Percentiles rank a stretch among this genome's conserved stretches.
These are phyloP conservation scores for Rosa multiflora DNA, from an alignment of 306 rosid species.

Conservation along the genomic window DNA sequence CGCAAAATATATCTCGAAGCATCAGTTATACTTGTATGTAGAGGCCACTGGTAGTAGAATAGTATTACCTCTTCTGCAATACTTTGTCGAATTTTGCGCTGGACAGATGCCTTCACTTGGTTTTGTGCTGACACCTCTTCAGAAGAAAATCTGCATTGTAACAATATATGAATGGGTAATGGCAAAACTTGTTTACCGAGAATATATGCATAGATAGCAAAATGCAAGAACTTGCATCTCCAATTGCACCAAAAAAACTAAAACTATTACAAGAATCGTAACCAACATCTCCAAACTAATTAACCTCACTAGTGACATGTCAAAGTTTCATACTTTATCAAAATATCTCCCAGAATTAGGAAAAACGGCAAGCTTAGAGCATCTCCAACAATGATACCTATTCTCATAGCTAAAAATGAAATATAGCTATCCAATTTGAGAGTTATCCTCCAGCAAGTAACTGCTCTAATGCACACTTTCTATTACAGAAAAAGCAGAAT, in stretches of 20 bases:
- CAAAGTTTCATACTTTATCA: neutral
- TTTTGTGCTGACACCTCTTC: slow-evolving; percentile 98
- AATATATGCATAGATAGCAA: neutral
- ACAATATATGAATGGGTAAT: neutral
- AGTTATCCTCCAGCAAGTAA: too few relatives aligned
- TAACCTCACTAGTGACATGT: neutral
- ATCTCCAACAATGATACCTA: too few relatives aligned
- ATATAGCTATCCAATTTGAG: too few relatives aligned
- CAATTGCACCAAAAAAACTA: neutral
- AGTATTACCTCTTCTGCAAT: slow-evolving; percentile 89
- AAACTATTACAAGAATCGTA: neutral
- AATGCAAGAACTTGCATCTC: neutral
- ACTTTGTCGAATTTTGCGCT: slow-evolving; percentile 87
- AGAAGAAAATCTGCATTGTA: slow-evolving; percentile 59
- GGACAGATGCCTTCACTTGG: slow-evolving; percentile 98
- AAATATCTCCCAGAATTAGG: neutral
- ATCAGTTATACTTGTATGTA: too few relatives aligned
- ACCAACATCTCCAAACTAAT: neutral
- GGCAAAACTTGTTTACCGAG: too few relatives aligned
- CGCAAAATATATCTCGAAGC: too few relatives aligned
- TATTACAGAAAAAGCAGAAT: neutral
- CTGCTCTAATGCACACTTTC: neutral
- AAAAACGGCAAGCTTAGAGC: too few relatives aligned
- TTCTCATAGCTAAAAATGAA: too few relatives aligned
- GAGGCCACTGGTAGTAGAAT: neutral